phyloP scores from a whole-genome alignment of 495 filamentous ascomycete species.

The Physcia stellaris region DNA sequence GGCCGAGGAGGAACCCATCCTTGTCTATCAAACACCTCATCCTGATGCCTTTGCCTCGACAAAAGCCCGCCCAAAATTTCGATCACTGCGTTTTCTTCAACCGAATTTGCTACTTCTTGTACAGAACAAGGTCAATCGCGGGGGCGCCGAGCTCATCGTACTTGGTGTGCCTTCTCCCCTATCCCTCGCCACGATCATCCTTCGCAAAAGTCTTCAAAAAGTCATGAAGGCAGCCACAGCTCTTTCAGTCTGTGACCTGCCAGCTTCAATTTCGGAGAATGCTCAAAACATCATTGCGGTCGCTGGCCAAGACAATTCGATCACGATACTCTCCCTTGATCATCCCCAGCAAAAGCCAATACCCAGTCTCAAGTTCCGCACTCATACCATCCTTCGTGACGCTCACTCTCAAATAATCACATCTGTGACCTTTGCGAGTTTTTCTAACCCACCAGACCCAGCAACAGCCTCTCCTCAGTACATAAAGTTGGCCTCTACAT shows the following conservation, averaged over 20 bases:
- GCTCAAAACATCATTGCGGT: slow-evolving; percentile 71
- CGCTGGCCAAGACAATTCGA: slow-evolving; percentile 68
- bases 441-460: slow-evolving; percentile 39
- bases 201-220: slow-evolving; percentile 40
- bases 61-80: slow-evolving; percentile 35
- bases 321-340: slow-evolving; percentile 64
- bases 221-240: slow-evolving; percentile 53
- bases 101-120: slow-evolving; percentile 33
- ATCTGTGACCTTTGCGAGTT: slow-evolving; percentile 64
- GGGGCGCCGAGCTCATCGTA: slow-evolving; percentile 58
- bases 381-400: slow-evolving; percentile 49
- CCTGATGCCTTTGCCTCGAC: slow-evolving; percentile 31
- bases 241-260: slow-evolving; percentile 59
- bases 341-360: slow-evolving; percentile 20
- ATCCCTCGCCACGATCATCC: slow-evolving; percentile 26
- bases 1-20: slow-evolving; percentile 38
- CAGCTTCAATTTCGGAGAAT: slow-evolving; percentile 35
- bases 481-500: slow-evolving; percentile 72
- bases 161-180: slow-evolving; percentile 29
- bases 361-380: slow-evolving; percentile 39
- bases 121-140: slow-evolving; percentile 38
- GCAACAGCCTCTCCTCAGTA: slow-evolving; percentile 38
- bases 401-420: slow-evolving; percentile 83
- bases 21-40: slow-evolving; percentile 46
- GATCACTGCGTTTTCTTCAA: slow-evolving; percentile 64